Evolutionary conservation across 2,329 filamentous ascomycete species (phyloP), one percentile per base, ranked within the genome.

Genomic region (Epichloe gansuensis): DNA sequence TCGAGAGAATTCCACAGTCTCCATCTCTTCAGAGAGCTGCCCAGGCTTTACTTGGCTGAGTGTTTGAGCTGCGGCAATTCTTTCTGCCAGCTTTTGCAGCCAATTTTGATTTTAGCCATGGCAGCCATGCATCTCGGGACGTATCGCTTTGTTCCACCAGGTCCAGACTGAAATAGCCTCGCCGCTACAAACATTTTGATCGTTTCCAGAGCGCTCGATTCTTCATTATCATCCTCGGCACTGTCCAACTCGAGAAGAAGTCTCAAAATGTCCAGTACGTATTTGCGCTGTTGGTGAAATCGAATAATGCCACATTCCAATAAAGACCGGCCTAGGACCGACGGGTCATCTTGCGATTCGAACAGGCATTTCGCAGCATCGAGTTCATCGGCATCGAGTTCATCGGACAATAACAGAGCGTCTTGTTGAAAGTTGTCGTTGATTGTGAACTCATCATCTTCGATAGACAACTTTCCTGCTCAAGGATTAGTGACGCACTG

Each of bases 391-490:
- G 98, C 75, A 62, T 95, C 84, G 56, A 96, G 75, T 60, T 89
- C 88, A 67, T 97, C 91, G 52, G 91, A 87, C 39, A 98, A 75
- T 61, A 88, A 81, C 35, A 95, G 75, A 25, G 83, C 81, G 59
- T 85, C 82, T 67, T 95, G 85, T 63, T 91, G 83, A 69, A 98
- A 97, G 56, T 89, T 83, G 52, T 87, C 79, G 69, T 95, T 96
- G 71, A 98, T 75, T 23, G 77, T 73, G 67, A 89, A 97, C 62
- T 91, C 81, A 37, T 81, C 77, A 56, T 83, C 85, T 60, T 80
- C 79, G 54, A 95, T 71, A 37, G 74, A 81, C 59, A 97, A 75
- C 65, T 87, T 91, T 54, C 88, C 90, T 93, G 59, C 52, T 5
- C n/a, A 34, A 41, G 38, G 31, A 46, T 63, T 46, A 60, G 56